Evolutionary conservation across 2,329 filamentous ascomycete genomes (phyloP), one percentile per base, ranked within the genome.

Genomic region (Cadophora luteo-olivacea): DNA sequence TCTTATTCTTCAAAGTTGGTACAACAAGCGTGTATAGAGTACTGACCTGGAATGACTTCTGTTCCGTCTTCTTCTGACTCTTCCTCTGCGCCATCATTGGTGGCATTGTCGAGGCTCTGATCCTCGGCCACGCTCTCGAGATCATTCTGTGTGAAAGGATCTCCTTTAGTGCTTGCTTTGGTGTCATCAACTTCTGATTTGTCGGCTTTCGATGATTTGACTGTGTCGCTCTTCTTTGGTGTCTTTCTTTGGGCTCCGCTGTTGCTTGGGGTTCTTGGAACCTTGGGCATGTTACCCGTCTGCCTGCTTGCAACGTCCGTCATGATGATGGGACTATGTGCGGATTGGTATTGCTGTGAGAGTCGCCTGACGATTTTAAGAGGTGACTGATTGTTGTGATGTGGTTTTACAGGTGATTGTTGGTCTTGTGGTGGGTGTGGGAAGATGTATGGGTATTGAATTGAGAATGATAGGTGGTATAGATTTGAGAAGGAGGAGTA

Each of bases 291-390:
- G 55, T 65, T 69, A 8, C 68, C 67, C 14, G 48, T 55, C 61
- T 58, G 72, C 61, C 65, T 68, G 24, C 54, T 66, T 45, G 67
- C 67, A 33, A 68, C 51, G 48, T 73, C 72, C 38, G 72, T 70
- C 72, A 75, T 75, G 61, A 55, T 73, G 67, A 64, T 66, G 60
- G 57, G 24, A 65, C 36, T 36, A 19, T 69, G 61, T 32, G 51
- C 49, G 24, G 4, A 3, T n/a, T 9, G 60, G 19, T 55, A 48
- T 58, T 45, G 57, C 24, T 60, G 61, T 38, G 41, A 66, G 38
- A 38, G 49, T 22, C 29, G 33, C 51, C 14, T 61, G 41, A 29
- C 45, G 22, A 32, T 38, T 4, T 24, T 38, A 7, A 36, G 11
- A 16, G 55, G 33, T 6, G 55, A 38, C 60, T 55, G 41, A 36